Evolutionary conservation across 202 grass and related monocot species (phyloP).

Genomic region (Miscanthus sacchariflorus): DNA sequence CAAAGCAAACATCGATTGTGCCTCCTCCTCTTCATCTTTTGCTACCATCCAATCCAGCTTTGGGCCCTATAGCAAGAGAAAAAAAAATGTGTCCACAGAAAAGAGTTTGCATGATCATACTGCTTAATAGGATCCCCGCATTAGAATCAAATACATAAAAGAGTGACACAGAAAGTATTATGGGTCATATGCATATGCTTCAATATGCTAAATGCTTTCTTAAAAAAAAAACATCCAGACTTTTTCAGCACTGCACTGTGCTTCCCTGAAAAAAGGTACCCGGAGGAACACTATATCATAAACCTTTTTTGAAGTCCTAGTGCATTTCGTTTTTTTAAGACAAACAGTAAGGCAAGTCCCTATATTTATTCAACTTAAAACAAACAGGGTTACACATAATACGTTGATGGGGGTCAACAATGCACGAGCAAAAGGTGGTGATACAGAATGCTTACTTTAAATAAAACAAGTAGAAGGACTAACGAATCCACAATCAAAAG

Average conservation of each 20-base stretch:
- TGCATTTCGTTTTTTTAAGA: neutral
- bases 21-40: constrained; percentile 49
- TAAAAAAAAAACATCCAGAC: neutral
- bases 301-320: constrained; percentile 7
- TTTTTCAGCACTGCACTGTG: neutral
- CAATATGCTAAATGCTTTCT: neutral
- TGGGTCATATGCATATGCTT: constrained; percentile 13
- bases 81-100: neutral
- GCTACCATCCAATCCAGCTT: constrained; percentile 87
- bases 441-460: neutral
- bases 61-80: constrained; percentile 57
- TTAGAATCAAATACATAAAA: constrained; percentile 7
- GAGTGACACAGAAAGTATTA: neutral
- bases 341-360: neutral
- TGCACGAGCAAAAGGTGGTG: neutral
- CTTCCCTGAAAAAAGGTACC: neutral
- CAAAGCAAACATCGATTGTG: constrained; percentile 27
- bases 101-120: neutral
- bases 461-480: neutral
- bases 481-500: neutral
- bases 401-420: neutral
- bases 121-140: neutral
- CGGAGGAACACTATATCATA: neutral
- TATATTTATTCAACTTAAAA: neutral
- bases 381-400: neutral